These are phyloP conservation scores for Alternaria postmessia DNA, from an alignment of 2,329 filamentous ascomycete genomes.

Conservation along the genomic window DNA sequence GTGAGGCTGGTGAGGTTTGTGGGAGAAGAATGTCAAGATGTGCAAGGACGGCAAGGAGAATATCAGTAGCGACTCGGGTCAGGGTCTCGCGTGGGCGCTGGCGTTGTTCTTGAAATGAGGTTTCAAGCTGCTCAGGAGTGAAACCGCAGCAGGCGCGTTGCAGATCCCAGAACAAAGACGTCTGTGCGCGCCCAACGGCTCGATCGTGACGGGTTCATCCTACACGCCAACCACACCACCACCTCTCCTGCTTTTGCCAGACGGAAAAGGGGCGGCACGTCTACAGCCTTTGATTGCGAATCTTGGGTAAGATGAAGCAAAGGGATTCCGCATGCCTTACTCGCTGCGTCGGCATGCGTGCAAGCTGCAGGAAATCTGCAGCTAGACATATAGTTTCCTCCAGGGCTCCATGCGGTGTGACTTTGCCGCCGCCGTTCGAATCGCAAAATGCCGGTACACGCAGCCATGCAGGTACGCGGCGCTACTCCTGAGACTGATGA, in stretches of 20 bases:
- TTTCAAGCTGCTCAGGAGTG: conserved; percentile 19
- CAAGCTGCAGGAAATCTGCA: conserved; percentile 14
- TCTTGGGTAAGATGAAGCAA: conserved; percentile 18
- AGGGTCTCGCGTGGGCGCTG: conserved; percentile 11
- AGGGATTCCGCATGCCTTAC: conserved; percentile 9
- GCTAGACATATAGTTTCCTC: conserved; percentile 5
- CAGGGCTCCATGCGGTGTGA: conserved; percentile 14
- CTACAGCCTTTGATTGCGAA: conserved; percentile 13
- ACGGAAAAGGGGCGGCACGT: conserved; percentile 3
- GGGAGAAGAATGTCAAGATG: neutral
- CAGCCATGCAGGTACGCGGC: conserved; percentile 27
- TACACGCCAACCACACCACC: conserved; percentile 9
- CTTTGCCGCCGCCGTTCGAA: conserved; percentile 17
- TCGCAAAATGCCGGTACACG: conserved; percentile 16
- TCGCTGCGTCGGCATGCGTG: conserved; percentile 10
- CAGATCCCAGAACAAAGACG: conserved; percentile 12
- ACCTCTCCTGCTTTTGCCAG: conserved; percentile 1
- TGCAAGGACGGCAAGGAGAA: neutral
- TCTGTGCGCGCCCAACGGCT: conserved; percentile 14
- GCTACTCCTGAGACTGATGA: conserved; percentile 28
- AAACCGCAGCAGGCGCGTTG: conserved; percentile 15
- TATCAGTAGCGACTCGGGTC: conserved; percentile 3
- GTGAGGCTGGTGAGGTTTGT: neutral
- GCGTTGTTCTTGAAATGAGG: conserved; percentile 15
- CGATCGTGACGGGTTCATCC: conserved; percentile 10